Base-by-base conservation (phyloP, 148 eudicot genomes). In the Chenopodium formosanum region DNA sequence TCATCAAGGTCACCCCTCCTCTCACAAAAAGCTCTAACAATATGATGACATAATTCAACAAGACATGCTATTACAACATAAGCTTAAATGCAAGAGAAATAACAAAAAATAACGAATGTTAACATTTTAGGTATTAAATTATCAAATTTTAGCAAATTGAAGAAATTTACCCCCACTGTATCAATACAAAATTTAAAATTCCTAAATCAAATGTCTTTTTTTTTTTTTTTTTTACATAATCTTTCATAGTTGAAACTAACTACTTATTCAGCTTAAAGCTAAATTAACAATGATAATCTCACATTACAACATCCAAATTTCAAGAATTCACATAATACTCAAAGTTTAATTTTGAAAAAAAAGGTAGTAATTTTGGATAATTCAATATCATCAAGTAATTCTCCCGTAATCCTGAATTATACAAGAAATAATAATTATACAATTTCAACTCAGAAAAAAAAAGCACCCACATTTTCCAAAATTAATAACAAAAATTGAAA, bases 401-500 rank as follows among this genome's bases (percentile, higher is more conserved):
- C 17, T 56, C n/a, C 22, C 17, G n/a, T 19, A 19, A 46, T 73
- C 2, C 31, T 13, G 25, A 44, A 46, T 44, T 73, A 11, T 5
- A 73, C 10, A 73, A 47, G 16, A 22, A 73, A 34, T 34, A 34
- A 46, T 72, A 44, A 72, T 22, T 14, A 20, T 72, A 65, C 53
- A 73, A 13, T 25, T 72, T 73, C 75, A 72, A 63, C 40, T 68
- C 5, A 80, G 2, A 62, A 8, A 80, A n/a, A 80, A n/a, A 9
- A 14, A 25, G 68, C 34, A 52, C 66, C 50, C 34, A 70, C 23
- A 52, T 5, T 37, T 7, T 62, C n/a, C 29, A 20, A 4, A 20
- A 40, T 20, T 22, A 2, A 32, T 20, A 9, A 40, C 52, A 19
- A 7, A 19, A 71, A 44, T 40, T 11, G 29, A 53, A 82, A 76